Percentiles rank a stretch among this genome's conserved stretches.
Evolutionary conservation across 805 yeast genomes (phyloP).

Genomic region (Candida golubevii): DNA sequence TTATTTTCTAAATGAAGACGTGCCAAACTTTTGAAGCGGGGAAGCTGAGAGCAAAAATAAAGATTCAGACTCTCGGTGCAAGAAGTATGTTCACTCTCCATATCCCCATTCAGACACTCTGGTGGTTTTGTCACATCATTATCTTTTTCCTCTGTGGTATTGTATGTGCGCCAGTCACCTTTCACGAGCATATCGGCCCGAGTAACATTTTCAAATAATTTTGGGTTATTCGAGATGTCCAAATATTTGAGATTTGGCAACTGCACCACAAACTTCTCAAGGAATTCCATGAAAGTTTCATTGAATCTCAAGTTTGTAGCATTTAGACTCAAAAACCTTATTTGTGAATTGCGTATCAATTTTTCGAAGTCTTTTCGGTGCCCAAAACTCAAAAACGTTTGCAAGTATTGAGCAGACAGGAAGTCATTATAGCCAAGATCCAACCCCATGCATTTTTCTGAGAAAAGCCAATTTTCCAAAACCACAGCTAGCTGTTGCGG

Average conservation of each 20-base stretch:
- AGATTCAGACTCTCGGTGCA: slow-evolving; percentile 35
- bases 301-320: slow-evolving; percentile 55
- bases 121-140: background rate
- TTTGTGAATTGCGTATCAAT: slow-evolving; percentile 19
- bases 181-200: slow-evolving; percentile 12
- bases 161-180: background rate
- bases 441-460: slow-evolving; percentile 55
- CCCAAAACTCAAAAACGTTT: slow-evolving; percentile 34
- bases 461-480: slow-evolving; percentile 54
- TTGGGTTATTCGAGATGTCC: slow-evolving; percentile 69
- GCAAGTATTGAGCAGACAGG: slow-evolving; percentile 30
- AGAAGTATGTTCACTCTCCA: background rate
- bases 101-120: background rate
- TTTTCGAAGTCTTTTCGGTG: slow-evolving; percentile 17
- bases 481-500: slow-evolving; percentile 51
- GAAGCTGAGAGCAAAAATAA: slow-evolving; percentile 59
- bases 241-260: slow-evolving; percentile 61
- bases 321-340: slow-evolving; percentile 56
- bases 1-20: slow-evolving; percentile 73
- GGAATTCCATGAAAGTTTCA: slow-evolving; percentile 43
- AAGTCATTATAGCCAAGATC: slow-evolving; percentile 84
- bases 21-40: slow-evolving; percentile 58
- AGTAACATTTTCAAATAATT: slow-evolving; percentile 49
- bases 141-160: background rate
- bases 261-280: slow-evolving; percentile 49